Evolutionary conservation across 179 eudicot species (phyloP), one percentile per base, ranked within the genome.

Genomic region (Spergularia azorica): DNA sequence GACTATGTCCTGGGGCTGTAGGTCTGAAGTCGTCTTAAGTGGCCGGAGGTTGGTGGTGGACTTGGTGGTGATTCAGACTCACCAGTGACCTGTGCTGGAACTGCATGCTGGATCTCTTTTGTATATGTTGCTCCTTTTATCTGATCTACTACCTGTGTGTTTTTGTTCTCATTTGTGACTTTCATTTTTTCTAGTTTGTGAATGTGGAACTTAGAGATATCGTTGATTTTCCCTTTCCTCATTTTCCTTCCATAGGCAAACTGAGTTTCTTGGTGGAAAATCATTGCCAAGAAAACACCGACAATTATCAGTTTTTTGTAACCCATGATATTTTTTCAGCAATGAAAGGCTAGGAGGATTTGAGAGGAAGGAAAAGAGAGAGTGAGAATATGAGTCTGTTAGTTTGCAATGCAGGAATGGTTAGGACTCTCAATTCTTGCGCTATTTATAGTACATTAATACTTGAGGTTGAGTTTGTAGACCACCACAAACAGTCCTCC

Each of bases 1-100:
- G 93, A 81, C 93, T 89, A 56, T 77, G 91, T 32, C 90, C 89
- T 6, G 90, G 90, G n/a, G 76, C 17, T 26, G 91, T 90, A 52
- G 89, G 94, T 56, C 92, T 86, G 76, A 87, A 90, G 84, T 58
- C 78, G 64, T 86, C 90, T 71, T 36, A 76, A 63, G 74, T 76
- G 81, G 43, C 81, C 88, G 50, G 84, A 62, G 32, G 83, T 71
- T 57, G 87, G 79, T 7, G 85, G 77, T 59, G 70, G 46, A 51
- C 21, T 38, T 63, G 70, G 75, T 17, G 81, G 77, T 43, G 74
- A 43, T 72, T 56, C 83, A 67, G 76, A 26, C 43, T 65, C 78
- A 16, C 48, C 73, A 21, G 7, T 62, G 16, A n/a, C 79, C 73
- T 72, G 83, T 66, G 56, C 72, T 51, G 81, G 79, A 9, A 75